Evolutionary conservation across 192 early-diverging fungal genomes (phyloP), one percentile per base, ranked within the genome.

Genomic region (Kappamyces sp.): DNA sequence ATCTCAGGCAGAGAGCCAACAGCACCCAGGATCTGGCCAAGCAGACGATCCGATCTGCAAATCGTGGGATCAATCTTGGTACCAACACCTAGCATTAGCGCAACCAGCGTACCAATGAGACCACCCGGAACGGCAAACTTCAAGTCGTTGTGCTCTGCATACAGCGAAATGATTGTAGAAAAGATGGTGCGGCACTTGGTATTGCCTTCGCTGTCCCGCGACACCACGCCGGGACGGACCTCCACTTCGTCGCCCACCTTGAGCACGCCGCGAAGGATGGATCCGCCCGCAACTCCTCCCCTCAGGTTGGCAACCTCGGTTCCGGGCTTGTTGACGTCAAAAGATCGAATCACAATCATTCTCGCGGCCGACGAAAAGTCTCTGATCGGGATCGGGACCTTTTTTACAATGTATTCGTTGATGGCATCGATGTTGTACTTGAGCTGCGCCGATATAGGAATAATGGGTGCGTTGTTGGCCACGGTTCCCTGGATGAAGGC

Each of bases 81-180:
- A 54, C 96, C 95, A 41, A 99, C 94, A 84, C 86, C 82, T 78
- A 57, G 6, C 15, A 40, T 8, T 14, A 47, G 48, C n/a, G 30
- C 5, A 42, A 55, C 30, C 5, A 34, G 41, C 43, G 47, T 54
- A 79, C 90, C 93, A 67, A 99, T 99, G 45, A 99, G 81, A 57
- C 96, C 96, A 58, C 96, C 96, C n/a, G 96, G 94, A 54, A 99
- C 94, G 34, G 96, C 96, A 77, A 96, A 99, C 76, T 95, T 78
- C 22, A 99, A 76, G 53, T 84, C 74, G 71, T 99, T 99, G 41
- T 66, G 61, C 71, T 99, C 94, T 32, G 96, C 87, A 61, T 85
- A 77, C 30, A 99, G 80, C 5, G 89, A 76, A 22, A 96, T 69
- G 55, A 99, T 92, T 45, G 86, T 79, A 33, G 93, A 93, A 59